Evolutionary conservation across 805 yeast genomes (phyloP).

Genomic region (Myxozyma kluyveri): DNA sequence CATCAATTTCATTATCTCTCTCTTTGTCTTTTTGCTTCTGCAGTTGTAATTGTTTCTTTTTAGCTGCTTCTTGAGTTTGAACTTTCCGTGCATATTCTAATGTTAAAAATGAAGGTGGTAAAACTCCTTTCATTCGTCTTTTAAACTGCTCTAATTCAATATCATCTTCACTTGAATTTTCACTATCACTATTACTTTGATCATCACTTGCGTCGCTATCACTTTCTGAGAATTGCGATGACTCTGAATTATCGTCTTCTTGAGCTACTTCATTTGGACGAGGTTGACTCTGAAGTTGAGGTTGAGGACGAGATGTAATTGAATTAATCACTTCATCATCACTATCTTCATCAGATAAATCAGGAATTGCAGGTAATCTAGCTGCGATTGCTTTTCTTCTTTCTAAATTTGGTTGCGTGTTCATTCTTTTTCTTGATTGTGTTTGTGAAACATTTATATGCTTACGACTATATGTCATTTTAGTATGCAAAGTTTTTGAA

Average conservation of each 20-base stretch:
- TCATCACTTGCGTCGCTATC: background rate
- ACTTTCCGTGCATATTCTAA: conserved; percentile 16
- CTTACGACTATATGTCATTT: background rate
- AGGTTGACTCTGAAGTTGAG: too few relatives aligned
- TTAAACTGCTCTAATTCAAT: conserved; percentile 28
- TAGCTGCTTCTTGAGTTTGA: too few relatives aligned
- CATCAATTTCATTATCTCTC: background rate
- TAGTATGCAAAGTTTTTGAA: background rate
- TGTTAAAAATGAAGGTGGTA: conserved; percentile 34
- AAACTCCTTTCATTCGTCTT: conserved; percentile 31
- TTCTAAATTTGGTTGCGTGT: too few relatives aligned
- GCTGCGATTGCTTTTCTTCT: background rate
- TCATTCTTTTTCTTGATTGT: too few relatives aligned
- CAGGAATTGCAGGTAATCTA: background rate
- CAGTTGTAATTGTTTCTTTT: too few relatives aligned
- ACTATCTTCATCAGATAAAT: background rate
- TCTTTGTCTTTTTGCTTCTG: background rate
- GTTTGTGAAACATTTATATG: background rate
- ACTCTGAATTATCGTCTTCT: background rate
- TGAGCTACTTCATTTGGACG: too few relatives aligned
- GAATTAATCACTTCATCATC: background rate
- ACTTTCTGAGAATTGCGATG: background rate
- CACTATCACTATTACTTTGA: conserved; percentile 2
- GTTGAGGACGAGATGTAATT: too few relatives aligned
- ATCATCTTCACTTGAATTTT: conserved; percentile 6